These are phyloP conservation scores for Furcasterigmium sp. DNA, from an alignment of 2,329 filamentous ascomycete species.

Conservation along the genomic window DNA sequence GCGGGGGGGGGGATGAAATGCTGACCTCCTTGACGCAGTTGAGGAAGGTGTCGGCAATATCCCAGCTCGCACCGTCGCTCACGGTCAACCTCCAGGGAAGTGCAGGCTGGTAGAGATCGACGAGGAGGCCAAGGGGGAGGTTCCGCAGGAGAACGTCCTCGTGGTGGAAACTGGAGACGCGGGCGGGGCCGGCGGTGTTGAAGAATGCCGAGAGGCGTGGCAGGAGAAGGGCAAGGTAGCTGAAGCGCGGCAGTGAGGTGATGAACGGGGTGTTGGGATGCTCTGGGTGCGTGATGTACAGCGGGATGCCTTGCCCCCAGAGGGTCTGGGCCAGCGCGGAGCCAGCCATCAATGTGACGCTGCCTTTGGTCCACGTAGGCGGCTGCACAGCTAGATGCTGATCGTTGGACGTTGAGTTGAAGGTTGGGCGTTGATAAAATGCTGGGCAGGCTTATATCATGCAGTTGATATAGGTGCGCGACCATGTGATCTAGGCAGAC, in stretches of 20 bases:
- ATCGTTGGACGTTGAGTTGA: no score
- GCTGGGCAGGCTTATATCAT: no score
- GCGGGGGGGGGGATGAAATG: slow-evolving; percentile 3
- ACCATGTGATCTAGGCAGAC: no score
- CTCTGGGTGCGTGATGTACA: slow-evolving; percentile 47
- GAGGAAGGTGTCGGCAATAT: slow-evolving; percentile 57
- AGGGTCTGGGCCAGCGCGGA: slow-evolving; percentile 33
- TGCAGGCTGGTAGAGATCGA: slow-evolving; percentile 50
- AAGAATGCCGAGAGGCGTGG: slow-evolving; percentile 51
- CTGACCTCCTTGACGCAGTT: slow-evolving; percentile 59
- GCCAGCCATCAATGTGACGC: slow-evolving; percentile 16
- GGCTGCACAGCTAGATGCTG: no score
- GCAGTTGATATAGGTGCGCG: no score
- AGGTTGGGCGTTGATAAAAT: no score
- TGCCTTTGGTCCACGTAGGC: no score
- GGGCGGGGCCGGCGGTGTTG: slow-evolving; percentile 4
- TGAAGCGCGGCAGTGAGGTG: slow-evolving; percentile 50
- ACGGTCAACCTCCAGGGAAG: slow-evolving; percentile 53
- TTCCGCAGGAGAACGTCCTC: slow-evolving; percentile 48
- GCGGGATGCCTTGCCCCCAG: slow-evolving; percentile 49
- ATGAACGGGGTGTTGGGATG: slow-evolving; percentile 44
- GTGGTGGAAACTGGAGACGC: slow-evolving; percentile 4
- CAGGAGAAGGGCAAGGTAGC: slow-evolving; percentile 53
- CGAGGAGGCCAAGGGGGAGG: slow-evolving; percentile 47
- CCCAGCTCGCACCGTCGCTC: slow-evolving; percentile 50